Percentiles rank a stretch among this genome's conserved stretches.
Conservation (phyloP, 2,329 filamentous ascomycete species). For the Ceratocystiopsis sp. region DNA sequence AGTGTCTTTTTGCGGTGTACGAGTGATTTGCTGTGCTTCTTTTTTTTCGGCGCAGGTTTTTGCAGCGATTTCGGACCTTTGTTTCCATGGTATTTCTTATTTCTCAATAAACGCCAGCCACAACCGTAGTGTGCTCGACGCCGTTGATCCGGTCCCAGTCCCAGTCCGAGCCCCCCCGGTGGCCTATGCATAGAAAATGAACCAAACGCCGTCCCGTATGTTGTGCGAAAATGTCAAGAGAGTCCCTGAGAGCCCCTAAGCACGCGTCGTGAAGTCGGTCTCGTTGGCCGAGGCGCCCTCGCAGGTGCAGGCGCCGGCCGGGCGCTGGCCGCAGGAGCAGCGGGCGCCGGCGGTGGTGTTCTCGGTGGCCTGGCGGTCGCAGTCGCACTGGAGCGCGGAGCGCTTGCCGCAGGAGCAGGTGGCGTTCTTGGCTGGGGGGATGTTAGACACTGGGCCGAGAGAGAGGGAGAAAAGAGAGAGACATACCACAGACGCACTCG, state of each 20-base stretch:
- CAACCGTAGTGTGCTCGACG: no score
- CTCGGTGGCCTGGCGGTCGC: constrained; percentile 58
- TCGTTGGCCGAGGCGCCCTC: constrained; percentile 50
- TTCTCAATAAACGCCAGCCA: no score
- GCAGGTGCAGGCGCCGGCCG: constrained; percentile 68
- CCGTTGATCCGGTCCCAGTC: no score
- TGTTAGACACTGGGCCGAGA: no score
- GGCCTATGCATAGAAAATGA: no score
- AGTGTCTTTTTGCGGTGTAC: no score
- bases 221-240: no score
- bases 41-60: no score
- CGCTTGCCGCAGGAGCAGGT: constrained; percentile 84
- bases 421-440: constrained; percentile 37
- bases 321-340: constrained; percentile 71
- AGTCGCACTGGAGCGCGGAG: constrained; percentile 71
- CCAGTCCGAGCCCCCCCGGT: no score
- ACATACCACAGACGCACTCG: constrained; percentile 41
- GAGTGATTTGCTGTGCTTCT: no score
- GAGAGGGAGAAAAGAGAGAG: neutral
- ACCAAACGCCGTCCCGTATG: no score
- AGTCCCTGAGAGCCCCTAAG: constrained; percentile 14
- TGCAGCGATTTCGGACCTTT: neutral
- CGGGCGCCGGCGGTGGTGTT: constrained; percentile 56
- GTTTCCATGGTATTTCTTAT: neutral
- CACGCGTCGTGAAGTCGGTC: constrained; percentile 72